Percentiles rank a stretch among this genome's conserved stretches.
These are phyloP conservation scores for Lathyrus oleraceus DNA, from an alignment of 306 rosid genomes.

Conservation along the genomic window DNA sequence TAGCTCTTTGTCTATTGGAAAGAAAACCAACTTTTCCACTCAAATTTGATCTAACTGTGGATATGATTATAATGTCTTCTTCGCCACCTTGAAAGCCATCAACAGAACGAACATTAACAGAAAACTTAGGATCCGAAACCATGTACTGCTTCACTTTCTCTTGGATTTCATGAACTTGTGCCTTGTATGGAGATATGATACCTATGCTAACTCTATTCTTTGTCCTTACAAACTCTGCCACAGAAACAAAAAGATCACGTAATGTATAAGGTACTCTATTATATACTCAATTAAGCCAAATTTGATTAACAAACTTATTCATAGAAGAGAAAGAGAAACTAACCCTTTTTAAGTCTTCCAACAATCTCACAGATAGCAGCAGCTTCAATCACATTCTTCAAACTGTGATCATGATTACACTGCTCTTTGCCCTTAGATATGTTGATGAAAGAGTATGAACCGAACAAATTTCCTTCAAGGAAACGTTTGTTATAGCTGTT, in stretches of 20 bases:
- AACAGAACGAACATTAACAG: conserved; percentile 56
- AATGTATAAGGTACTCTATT: background rate
- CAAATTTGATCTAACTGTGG: conserved; percentile 46
- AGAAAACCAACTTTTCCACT: conserved; percentile 57
- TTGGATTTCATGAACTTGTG: conserved; percentile 57
- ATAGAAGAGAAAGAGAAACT: background rate
- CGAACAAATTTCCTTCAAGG: conserved; percentile 37
- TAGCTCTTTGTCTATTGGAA: conserved; percentile 53
- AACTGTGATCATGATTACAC: conserved; percentile 24
- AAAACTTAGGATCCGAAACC: conserved; percentile 31
- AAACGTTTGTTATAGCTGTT: conserved; percentile 26
- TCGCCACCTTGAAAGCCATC: conserved; percentile 85
- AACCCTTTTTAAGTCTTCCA: conserved; percentile 53
- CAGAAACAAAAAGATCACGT: background rate
- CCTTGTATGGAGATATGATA: conserved; percentile 65
- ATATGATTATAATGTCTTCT: conserved; percentile 54
- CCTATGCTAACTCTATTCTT: conserved; percentile 58
- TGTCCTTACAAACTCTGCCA: conserved; percentile 38
- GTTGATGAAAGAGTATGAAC: conserved; percentile 44
- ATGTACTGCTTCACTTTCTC: conserved; percentile 42
- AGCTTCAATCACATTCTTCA: conserved; percentile 52
- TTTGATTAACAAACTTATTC: background rate
- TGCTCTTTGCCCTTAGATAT: conserved; percentile 49
- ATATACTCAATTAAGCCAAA: background rate
- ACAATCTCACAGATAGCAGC: conserved; percentile 52